These are phyloP conservation scores for Beta vulgaris DNA, from an alignment of 148 eudicot species.

Conservation along the genomic window DNA sequence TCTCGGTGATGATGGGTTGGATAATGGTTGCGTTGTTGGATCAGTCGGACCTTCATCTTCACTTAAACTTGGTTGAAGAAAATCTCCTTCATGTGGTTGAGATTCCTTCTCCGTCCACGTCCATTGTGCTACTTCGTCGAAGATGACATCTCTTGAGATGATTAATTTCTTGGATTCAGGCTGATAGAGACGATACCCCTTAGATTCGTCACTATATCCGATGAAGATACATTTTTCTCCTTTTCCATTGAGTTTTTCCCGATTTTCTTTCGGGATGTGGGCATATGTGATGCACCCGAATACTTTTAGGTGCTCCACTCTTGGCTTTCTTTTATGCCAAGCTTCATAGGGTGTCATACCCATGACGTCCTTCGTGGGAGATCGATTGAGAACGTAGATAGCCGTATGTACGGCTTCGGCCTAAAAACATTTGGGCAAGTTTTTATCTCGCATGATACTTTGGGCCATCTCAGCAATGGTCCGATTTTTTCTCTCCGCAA, in stretches of 20 bases:
- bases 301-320: slow-evolving; percentile 12
- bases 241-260: slow-evolving; percentile 19
- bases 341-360: slow-evolving; percentile 14
- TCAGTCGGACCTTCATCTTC: too few species aligned
- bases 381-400: slow-evolving; percentile 1
- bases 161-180: neutral
- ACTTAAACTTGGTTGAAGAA: too few species aligned
- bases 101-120: neutral
- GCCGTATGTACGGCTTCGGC: slow-evolving; percentile 10
- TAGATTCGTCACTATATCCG: slow-evolving; percentile 7
- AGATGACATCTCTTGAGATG: slow-evolving; percentile 8
- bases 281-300: slow-evolving; percentile 20
- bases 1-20: too few species aligned
- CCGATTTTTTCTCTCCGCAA: too few species aligned
- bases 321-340: slow-evolving; percentile 12
- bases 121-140: slow-evolving; percentile 8
- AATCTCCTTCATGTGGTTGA: too few species aligned
- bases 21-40: too few species aligned
- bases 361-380: slow-evolving; percentile 3
- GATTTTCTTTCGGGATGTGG: slow-evolving; percentile 1
- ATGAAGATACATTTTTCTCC: too few species aligned
- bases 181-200: neutral
- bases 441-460: slow-evolving; percentile 1
- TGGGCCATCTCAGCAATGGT: slow-evolving; percentile 18
- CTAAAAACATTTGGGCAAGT: slow-evolving; percentile 14